Evolutionary conservation across 2,329 filamentous ascomycete species (phyloP), one percentile per base, ranked within the genome.

Genomic region (Fusarium burgessii): DNA sequence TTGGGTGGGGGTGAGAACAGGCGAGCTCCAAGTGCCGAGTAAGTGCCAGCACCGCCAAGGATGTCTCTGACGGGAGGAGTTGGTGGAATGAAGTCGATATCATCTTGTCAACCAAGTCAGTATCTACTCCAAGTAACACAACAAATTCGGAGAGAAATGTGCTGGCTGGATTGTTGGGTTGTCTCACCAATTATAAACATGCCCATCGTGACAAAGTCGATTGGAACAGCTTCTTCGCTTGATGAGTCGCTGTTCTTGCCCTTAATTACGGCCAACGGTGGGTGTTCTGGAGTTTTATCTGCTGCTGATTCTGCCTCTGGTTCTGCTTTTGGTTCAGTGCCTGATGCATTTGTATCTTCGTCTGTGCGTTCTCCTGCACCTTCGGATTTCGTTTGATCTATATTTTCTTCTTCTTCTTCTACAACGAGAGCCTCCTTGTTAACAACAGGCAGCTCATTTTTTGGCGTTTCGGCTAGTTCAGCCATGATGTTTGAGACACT

Each of bases 31-130:
- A 98, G 84, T 11, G 94, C 94, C 12, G 93, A 91, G 80, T 93
- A 98, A 5, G 94, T 89, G 29, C 95, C 96, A 32, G 92, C 96
- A 27, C 96, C 96, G 56, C 96, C 96, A n/a, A 96, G 85, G 23
- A 98, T 88, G 77, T 95, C 87, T 74, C 88, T 89, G 41, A 92
- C 91, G 15, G 91, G 86, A 7, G 91, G 88, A 60, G 83, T 90
- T 43, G 92, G 89, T 6, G 91, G 90, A 35, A 89, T 85, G 77
- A 94, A 97, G 75, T 98, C 92, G 76, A 98, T 98, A 66, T 98
- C 93, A 84, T 98, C 95, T 95, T 95, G 49, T 13, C 45, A 49
- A 15, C 33, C 27, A 47, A 47, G 71, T 73, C 40, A 73, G 70
- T 54, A 20, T 35, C 18, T 58, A 20, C 23, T n/a, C 25, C 15